Conservation (phyloP, 106 monocot species). For the Dendrobium chrysotoxum region DNA sequence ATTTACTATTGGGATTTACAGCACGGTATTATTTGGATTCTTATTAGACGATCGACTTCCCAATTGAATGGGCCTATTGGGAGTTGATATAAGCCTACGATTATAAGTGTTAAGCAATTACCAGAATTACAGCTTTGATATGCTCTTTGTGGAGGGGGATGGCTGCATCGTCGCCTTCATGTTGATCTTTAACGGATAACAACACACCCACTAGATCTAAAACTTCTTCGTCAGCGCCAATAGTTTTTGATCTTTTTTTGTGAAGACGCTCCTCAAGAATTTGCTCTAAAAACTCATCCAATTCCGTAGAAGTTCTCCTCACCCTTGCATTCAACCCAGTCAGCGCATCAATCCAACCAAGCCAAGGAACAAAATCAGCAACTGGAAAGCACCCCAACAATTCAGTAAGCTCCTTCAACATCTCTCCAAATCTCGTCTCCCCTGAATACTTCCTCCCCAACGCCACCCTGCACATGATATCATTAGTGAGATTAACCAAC, state of each 20-base stretch:
- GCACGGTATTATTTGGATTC: too few relatives aligned
- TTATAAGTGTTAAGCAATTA: too few relatives aligned
- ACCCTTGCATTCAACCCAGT: not conserved
- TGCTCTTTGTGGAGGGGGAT: too few relatives aligned
- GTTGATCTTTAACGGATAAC: too few relatives aligned
- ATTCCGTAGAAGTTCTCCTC: not conserved
- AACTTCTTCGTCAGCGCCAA: not conserved
- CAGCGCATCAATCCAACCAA: not conserved
- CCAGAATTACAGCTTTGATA: too few relatives aligned
- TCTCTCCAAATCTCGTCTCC: not conserved
- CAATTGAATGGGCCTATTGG: too few relatives aligned
- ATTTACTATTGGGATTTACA: too few relatives aligned
- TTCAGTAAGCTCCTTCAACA: not conserved
- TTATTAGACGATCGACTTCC: too few relatives aligned
- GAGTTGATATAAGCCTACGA: too few relatives aligned
- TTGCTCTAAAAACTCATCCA: not conserved
- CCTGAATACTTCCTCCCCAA: not conserved
- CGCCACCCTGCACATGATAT: not conserved
- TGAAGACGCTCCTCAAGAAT: not conserved
- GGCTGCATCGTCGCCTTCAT: too few relatives aligned
- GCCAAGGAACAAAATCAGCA: not conserved
- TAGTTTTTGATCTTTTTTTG: not conserved
- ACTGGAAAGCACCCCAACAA: not conserved
- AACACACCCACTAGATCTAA: too few relatives aligned
- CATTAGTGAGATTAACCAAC: not conserved